These are phyloP conservation scores for Cucurbita maxima DNA, from an alignment of 306 rosid genomes.

Conservation along the genomic window DNA sequence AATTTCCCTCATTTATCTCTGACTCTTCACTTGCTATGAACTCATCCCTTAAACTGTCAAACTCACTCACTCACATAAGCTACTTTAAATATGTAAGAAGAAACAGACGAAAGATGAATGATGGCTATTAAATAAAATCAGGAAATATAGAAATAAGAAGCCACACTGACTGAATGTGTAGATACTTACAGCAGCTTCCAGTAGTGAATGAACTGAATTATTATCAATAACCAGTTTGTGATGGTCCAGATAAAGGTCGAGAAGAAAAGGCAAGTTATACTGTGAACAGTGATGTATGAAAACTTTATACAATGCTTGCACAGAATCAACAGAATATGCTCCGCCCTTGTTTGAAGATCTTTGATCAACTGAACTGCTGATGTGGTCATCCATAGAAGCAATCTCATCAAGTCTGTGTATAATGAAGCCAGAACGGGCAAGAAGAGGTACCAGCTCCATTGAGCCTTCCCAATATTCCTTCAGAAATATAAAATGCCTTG, in stretches of 20 bases:
- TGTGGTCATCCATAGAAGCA: slow-evolving; percentile 25
- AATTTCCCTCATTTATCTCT: background rate
- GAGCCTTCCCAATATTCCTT: slow-evolving; percentile 92
- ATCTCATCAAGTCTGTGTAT: slow-evolving; percentile 21
- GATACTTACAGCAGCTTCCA: slow-evolving; percentile 78
- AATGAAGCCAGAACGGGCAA: slow-evolving; percentile 73
- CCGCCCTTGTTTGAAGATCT: slow-evolving; percentile 13
- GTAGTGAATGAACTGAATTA: slow-evolving; percentile 47
- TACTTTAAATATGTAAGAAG: background rate
- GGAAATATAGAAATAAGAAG: slow-evolving; percentile 11
- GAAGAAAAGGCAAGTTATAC: slow-evolving; percentile 65
- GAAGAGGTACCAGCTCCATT: slow-evolving; percentile 43
- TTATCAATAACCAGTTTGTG: slow-evolving; percentile 43
- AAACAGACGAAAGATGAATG: background rate
- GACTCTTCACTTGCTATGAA: background rate
- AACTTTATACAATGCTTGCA: slow-evolving; percentile 58
- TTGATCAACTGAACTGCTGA: slow-evolving; percentile 26
- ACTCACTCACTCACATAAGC: background rate
- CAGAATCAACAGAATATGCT: slow-evolving; percentile 16
- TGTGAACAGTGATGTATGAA: slow-evolving; percentile 57
- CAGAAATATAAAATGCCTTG: slow-evolving; percentile 49
- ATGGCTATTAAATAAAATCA: background rate
- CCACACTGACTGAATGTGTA: slow-evolving; percentile 13
- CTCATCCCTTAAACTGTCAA: background rate
- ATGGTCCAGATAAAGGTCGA: slow-evolving; percentile 79